Percentiles rank a stretch among this genome's conserved stretches.
phyloP scores from a whole-genome alignment of 768 basidiomycete species.

The Agrocybe chaxingu region DNA sequence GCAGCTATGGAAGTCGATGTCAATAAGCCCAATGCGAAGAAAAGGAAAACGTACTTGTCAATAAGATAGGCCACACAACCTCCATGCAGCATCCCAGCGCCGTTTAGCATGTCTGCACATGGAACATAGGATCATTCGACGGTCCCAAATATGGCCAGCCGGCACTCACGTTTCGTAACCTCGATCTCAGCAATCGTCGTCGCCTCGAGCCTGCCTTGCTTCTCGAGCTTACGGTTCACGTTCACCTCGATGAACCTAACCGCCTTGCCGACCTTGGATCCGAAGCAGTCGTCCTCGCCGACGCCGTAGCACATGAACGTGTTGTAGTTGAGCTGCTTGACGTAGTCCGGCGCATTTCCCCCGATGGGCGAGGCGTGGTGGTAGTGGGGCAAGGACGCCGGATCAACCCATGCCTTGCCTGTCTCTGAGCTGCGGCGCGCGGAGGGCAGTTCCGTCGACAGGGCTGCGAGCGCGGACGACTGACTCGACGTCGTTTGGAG shows the following conservation, averaged over 20 bases:
- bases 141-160: not conserved
- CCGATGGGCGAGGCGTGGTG: slow-evolving; percentile 52
- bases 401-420: slow-evolving; percentile 60
- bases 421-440: slow-evolving; percentile 19
- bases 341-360: slow-evolving; percentile 61
- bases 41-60: slow-evolving; percentile 50
- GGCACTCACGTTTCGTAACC: slow-evolving; percentile 54
- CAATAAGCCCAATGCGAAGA: not conserved
- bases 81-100: slow-evolving; percentile 75
- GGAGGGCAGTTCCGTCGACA: slow-evolving; percentile 19
- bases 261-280: slow-evolving; percentile 54
- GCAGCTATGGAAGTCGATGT: slow-evolving; percentile 36
- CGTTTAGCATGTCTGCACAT: slow-evolving; percentile 65
- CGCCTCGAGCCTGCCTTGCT: slow-evolving; percentile 54
- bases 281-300: slow-evolving; percentile 60
- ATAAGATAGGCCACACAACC: slow-evolving; percentile 72
- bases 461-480: slow-evolving; percentile 19
- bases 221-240: slow-evolving; percentile 41
- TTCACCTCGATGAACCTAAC: slow-evolving; percentile 62
- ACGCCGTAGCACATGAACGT: slow-evolving; percentile 72
- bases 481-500: slow-evolving; percentile 24
- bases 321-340: slow-evolving; percentile 67
- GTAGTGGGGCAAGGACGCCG: slow-evolving; percentile 54
- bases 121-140: not conserved
- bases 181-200: slow-evolving; percentile 59